Base-by-base conservation (phyloP, 169 alveolate species). In the Plasmodium sp. region DNA sequence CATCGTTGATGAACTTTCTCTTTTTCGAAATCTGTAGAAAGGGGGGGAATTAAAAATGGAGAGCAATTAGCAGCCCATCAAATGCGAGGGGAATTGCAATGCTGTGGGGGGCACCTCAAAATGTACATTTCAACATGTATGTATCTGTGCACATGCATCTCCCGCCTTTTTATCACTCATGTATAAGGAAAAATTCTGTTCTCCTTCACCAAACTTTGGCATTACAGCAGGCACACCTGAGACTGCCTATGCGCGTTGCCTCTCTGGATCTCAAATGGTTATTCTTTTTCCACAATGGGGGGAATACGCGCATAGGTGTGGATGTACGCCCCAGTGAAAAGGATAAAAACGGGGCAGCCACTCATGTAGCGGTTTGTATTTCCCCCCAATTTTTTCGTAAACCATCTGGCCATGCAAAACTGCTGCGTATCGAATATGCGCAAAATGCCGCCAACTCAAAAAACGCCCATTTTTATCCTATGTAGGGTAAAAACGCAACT, bases 1-100 rank as follows among this genome's bases (percentile, higher is more conserved):
- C 99, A 94, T 99, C 99, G 82, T 98, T 98, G 67, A 99, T 99
- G 97, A 99, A 99, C 97, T 99, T 98, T 67, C 98, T 96, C 94
- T 98, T 98, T 96, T 98, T 98, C 95, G 99, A 98, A 85, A 97
- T 97, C 98, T 98, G 95, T n/a, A 81, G 73, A 74, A 3, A 10
- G 39, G 39, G 33, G 39, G 72, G 45, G 27, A 45, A 51, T 45
- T 12, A 36, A 39, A 41, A 74, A 12, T 22, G 33, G 12, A 39
- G 33, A 73, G 27, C 0, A 36, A 2, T 43, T 22, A 22, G 39
- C 14, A 74, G 4, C 34, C 10, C 41, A 22, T 12, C 16, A 18
- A 77, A 81, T 6, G 22, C 6, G 31, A 45, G 27, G 10, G 16
- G 31, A 16, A 34, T 45, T 54, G 71, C 39, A 41, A 41, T n/a